Base-by-base conservation (phyloP, 495 filamentous ascomycete genomes). In the Neurospora sp. region DNA sequence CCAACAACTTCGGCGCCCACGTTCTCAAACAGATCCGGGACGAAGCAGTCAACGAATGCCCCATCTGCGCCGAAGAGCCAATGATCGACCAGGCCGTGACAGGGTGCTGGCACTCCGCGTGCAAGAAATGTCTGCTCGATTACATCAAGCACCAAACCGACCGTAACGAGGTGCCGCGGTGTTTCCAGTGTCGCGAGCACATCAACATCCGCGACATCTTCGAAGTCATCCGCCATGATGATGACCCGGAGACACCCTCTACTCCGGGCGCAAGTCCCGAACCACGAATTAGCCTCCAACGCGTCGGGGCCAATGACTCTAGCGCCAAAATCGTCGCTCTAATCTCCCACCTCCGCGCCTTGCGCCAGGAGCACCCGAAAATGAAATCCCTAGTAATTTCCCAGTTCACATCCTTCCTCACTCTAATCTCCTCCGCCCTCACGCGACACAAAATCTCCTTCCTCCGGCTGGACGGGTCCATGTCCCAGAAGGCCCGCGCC, bases 331-430 rank as follows among this genome's bases (percentile, higher is more conserved):
- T 97, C 72, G 88, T 91, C 37, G 85, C 92, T 1, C 84, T 99
- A 5, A 86, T 97, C 79, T 86, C 85, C 66, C 89, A 93, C 69
- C 88, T 99, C 11, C 88, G 89, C 59, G 81, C 85, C 35, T 79
- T 96, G 5, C 89, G 91, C 10, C 84, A 79, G 59, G 83, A 85
- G 22, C 80, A 86, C 53, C 87, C 92, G 0, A 84, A 82, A 53
- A 92, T 89, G n/a, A 98, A 98, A 84, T 92, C 92, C 38, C 93
- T 97, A 48, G 90, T 98, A 70, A 98, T 99, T 83, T 93, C 91
- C 74, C 96, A 99, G 81, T 99, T 99, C 81, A 99, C 96, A 11
- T 94, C 94, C 1, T 99, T 98, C 81, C 89, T 99, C 71, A 91
- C 95, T 76, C 89, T 98, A 14, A 94, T 99, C 77, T 89, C 91